These are phyloP conservation scores for Colletotrichum sp. DNA, from an alignment of 2,329 filamentous ascomycete species.

Conservation along the genomic window DNA sequence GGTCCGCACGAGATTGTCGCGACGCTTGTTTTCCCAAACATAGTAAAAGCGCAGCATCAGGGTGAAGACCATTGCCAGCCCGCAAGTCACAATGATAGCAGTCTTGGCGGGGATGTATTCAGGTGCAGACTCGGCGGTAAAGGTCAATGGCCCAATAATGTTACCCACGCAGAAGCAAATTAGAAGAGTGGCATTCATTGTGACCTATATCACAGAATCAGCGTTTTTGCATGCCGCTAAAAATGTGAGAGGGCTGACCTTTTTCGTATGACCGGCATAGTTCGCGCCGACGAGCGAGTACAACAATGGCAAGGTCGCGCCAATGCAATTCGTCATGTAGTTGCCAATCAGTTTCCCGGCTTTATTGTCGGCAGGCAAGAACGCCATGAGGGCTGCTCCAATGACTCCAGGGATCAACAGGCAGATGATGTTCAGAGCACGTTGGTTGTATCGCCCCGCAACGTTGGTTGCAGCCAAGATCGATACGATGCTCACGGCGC, in stretches of 20 bases:
- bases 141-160: slow-evolving; percentile 70
- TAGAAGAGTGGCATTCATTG: slow-evolving; percentile 54
- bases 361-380: slow-evolving; percentile 50
- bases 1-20: slow-evolving; percentile 44
- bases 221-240: neutral
- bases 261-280: slow-evolving; percentile 72
- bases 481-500: slow-evolving; percentile 62
- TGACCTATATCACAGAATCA: slow-evolving; percentile 35
- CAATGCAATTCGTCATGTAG: slow-evolving; percentile 71
- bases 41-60: slow-evolving; percentile 7
- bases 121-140: slow-evolving; percentile 62
- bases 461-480: slow-evolving; percentile 65
- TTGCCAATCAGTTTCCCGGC: slow-evolving; percentile 63
- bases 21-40: slow-evolving; percentile 4
- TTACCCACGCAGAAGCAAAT: slow-evolving; percentile 51
- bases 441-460: slow-evolving; percentile 52
- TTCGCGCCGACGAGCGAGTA: slow-evolving; percentile 74
- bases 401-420: slow-evolving; percentile 42
- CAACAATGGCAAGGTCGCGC: slow-evolving; percentile 68
- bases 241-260: slow-evolving; percentile 28
- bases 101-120: slow-evolving; percentile 62
- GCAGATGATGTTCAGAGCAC: slow-evolving; percentile 54
- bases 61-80: slow-evolving; percentile 24
- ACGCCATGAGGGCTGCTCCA: slow-evolving; percentile 59
- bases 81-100: slow-evolving; percentile 60